Evolutionary conservation across 768 basidiomycete species (phyloP), one percentile per base, ranked within the genome.

Genomic region (Podaxis rugospora): DNA sequence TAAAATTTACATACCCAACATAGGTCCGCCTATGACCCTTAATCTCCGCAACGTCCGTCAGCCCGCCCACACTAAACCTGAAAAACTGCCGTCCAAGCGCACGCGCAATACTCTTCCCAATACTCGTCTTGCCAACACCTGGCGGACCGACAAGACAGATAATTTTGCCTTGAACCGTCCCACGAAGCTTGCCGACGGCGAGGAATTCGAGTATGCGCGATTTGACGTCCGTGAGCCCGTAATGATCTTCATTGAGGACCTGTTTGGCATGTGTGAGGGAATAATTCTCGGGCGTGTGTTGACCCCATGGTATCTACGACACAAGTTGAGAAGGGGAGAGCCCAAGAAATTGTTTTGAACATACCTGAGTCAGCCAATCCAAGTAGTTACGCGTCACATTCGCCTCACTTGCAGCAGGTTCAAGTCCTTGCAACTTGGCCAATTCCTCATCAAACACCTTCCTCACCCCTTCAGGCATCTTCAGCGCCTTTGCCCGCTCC

Each of bases 11-110:
- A 47, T 60, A 91, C 88, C 91, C 93, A 55, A 95, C 93, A 70
- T 97, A 98, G n/a, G 96, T 99, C 71, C 97, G 79, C 67, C 97
- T 78, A 70, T 99, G 97, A 0, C 97, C 97, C 76, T 98, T 98
- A 69, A 99, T 98, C 81, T 98, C 97, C 58, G 97, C 97, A 0
- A 98, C 95, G 71, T 99, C 97, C 51, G 93, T 93, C 70, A 99
- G 74, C 13, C 97, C 96, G 64, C 97, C 96, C 3, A 98, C 96
- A 7, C 91, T 93, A 76, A 99, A 97, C 51, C 95, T 83, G 85
- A 95, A 98, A 77, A 98, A 98, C 71, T 93, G 88, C 62, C 96
- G 76, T 27, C 89, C 87, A 23, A 99, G 78, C 3, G 96, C 95
- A 14, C 94, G 83, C 0, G 97, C 89, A 54, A 99, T 97, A 2